Evolutionary conservation across 768 basidiomycete species (phyloP).

Genomic region (Tulasnella sp.): DNA sequence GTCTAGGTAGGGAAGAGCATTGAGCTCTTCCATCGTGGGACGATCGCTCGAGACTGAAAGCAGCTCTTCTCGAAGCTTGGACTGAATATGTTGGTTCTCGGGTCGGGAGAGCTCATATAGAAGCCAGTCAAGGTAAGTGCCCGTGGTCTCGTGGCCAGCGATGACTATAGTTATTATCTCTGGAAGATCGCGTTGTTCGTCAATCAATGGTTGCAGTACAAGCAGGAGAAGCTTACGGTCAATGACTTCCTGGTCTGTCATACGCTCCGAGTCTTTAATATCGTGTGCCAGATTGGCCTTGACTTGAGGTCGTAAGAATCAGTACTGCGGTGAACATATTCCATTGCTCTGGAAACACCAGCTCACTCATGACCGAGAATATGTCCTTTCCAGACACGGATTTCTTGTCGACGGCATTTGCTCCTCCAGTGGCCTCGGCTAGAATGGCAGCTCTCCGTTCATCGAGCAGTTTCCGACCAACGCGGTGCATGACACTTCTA

Average conservation of each 20-base stretch:
- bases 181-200: not conserved
- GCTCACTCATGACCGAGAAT: slow-evolving; percentile 18
- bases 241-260: slow-evolving; percentile 40
- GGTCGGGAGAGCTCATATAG: slow-evolving; percentile 44
- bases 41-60: slow-evolving; percentile 37
- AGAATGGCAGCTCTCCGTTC: slow-evolving; percentile 14
- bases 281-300: slow-evolving; percentile 41
- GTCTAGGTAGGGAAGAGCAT: slow-evolving; percentile 27
- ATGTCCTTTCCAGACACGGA: slow-evolving; percentile 10
- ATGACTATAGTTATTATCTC: slow-evolving; percentile 47
- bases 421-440: not conserved
- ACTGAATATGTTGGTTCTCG: slow-evolving; percentile 47
- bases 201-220: not conserved
- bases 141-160: slow-evolving; percentile 39
- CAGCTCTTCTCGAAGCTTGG: slow-evolving; percentile 53
- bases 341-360: not conserved
- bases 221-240: slow-evolving; percentile 13
- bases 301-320: slow-evolving; percentile 32
- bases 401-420: not conserved
- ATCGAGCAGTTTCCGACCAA: slow-evolving; percentile 14
- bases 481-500: slow-evolving; percentile 1
- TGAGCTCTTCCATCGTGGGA: slow-evolving; percentile 34
- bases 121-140: slow-evolving; percentile 39
- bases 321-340: not conserved
- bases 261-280: slow-evolving; percentile 36